Base-by-base conservation (phyloP, 2,329 filamentous ascomycete genomes). In the Aschersonia sp. region DNA sequence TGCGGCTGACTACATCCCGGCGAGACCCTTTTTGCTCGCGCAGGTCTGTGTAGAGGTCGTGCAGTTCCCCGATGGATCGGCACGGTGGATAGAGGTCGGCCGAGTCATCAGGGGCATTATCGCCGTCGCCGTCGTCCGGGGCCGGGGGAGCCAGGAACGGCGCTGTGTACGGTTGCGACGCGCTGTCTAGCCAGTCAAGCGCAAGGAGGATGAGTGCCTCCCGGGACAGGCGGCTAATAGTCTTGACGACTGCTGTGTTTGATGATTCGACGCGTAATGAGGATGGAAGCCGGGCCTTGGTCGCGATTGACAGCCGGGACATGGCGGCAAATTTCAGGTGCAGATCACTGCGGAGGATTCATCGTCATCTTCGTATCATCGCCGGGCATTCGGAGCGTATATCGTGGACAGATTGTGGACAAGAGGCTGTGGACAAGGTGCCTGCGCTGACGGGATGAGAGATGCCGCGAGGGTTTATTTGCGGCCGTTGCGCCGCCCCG, bases 101-200 rank as follows among this genome's bases (percentile, higher is more conserved):
- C 35, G 70, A 70, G 48, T 83, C 76, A 1, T 79, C 75, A 9
- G 77, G 72, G 0, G 73, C 68, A 6, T 69, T 66, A 14, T 75
- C 68, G n/a, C 72, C 66, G 7, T 60, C 32, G 51, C 2, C 51
- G 42, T 43, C 54, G 50, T 50, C 22, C 22, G 22, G 22, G 22
- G 22, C 22, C 22, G 57, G 58, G 47, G 12, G 47, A 5, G 46
- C 33, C 3, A 69, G 56, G 46, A 63, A 62, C 6, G 62, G 57
- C 40, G 62, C 52, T 59, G 70, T 43, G 83, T 73, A 58, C 73
- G 72, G 63, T 41, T 79, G 68, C 52, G 84, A 81, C 52, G 72
- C 69, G 45, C 82, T 76, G 49, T 83, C 77, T 4, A 94, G 78
- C 87, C 87, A 94, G 66, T 83, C 75, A 29, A 88, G 72, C 1